Conservation (phyloP, 2,329 filamentous ascomycete species). For the Colletotrichum sidae region DNA sequence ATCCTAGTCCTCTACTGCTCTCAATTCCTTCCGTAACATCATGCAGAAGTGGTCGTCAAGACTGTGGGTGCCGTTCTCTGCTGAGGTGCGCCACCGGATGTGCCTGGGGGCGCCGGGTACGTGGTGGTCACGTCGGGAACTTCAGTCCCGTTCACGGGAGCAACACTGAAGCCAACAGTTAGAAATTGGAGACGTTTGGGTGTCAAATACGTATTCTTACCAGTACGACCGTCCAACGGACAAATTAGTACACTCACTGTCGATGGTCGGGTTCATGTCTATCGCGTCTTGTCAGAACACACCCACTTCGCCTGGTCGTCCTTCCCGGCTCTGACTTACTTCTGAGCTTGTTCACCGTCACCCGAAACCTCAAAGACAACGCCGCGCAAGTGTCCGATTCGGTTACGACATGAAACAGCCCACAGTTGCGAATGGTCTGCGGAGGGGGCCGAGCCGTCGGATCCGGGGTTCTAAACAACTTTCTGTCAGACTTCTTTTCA, state of each 20-base stretch:
- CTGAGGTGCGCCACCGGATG: conserved; percentile 3
- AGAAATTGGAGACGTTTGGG: neutral
- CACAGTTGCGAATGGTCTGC: conserved; percentile 6
- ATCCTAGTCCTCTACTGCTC: neutral
- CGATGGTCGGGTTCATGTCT: conserved; percentile 11
- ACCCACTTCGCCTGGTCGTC: neutral
- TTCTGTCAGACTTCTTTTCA: neutral
- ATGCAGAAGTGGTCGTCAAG: neutral
- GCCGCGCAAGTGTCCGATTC: neutral
- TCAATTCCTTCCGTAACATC: neutral
- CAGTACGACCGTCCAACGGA: neutral
- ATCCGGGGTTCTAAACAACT: neutral
- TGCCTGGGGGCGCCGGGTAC: neutral
- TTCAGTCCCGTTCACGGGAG: neutral
- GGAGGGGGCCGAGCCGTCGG: conserved; percentile 5
- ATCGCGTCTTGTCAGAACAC: neutral
- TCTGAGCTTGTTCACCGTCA: neutral
- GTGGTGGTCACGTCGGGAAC: conserved; percentile 1
- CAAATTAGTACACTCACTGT: conserved; percentile 2
- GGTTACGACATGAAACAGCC: conserved; percentile 1
- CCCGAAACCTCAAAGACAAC: neutral
- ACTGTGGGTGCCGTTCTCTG: conserved; percentile 3
- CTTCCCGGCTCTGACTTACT: neutral
- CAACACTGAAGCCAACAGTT: neutral
- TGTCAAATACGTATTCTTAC: neutral